phyloP scores from a whole-genome alignment of 2,329 filamentous ascomycete species.

The Atkinsonella hypoxylon region DNA sequence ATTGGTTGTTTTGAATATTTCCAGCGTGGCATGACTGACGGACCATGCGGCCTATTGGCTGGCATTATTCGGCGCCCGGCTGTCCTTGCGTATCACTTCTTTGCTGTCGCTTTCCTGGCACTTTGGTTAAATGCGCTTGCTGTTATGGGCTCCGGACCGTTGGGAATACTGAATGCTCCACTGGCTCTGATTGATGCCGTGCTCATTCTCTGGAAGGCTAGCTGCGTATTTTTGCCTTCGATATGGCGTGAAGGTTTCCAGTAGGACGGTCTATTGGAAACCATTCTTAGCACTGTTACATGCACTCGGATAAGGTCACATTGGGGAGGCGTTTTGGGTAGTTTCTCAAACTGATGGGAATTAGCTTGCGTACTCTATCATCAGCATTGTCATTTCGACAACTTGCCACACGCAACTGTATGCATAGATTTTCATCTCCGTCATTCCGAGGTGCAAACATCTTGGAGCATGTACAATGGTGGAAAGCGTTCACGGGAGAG shows the following conservation, averaged over 20 bases:
- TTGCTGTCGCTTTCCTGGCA: slow-evolving; percentile 77
- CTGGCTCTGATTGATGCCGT: slow-evolving; percentile 52
- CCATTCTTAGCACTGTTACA: neutral
- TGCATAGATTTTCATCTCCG: neutral
- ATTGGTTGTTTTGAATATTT: slow-evolving; percentile 92
- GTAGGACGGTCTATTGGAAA: slow-evolving; percentile 8
- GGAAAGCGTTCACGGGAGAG: neutral
- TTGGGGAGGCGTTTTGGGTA: neutral
- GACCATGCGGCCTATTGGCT: slow-evolving; percentile 69
- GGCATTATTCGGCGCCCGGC: slow-evolving; percentile 69
- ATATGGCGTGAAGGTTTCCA: slow-evolving; percentile 52
- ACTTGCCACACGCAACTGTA: neutral
- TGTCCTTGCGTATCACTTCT: slow-evolving; percentile 85
- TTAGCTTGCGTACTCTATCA: neutral
- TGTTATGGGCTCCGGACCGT: slow-evolving; percentile 21
- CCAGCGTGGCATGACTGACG: slow-evolving; percentile 60
- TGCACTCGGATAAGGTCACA: neutral
- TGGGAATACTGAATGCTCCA: slow-evolving; percentile 37
- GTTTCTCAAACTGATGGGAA: neutral
- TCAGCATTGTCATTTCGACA: neutral
- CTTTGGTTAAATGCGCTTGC: slow-evolving; percentile 53
- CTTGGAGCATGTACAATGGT: neutral
- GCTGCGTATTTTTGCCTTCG: slow-evolving; percentile 71
- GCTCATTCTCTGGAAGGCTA: slow-evolving; percentile 68
- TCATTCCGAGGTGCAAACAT: neutral